Base-by-base conservation (phyloP, 78 protist species). In the Dictyostelium brefeldianum region DNA sequence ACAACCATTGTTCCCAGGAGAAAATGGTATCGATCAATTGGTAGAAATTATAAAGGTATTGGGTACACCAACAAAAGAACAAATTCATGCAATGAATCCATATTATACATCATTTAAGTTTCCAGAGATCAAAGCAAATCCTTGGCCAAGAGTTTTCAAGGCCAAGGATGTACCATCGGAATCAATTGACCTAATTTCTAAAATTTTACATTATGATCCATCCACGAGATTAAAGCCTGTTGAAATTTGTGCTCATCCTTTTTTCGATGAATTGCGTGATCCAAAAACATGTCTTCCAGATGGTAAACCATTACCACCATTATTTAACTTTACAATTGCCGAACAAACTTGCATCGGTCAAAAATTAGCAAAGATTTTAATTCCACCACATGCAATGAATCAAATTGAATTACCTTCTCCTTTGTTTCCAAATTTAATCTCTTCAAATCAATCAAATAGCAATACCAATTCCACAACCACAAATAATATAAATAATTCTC, bases 21-120 rank as follows among this genome's bases (percentile, higher is more conserved):
- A 97, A 64, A 94, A 87, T 90, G 95, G 98, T 25, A 96, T 96
- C 25, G 99, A 98, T 78, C 99, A 99, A 89, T 97, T 99, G 17
- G 99, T 98, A 1, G 99, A 99, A 91, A 99, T 99, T 87, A 99
- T 99, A 79, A 98, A 97, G 91, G 97, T 99, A 9, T 89, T 95
- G 43, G 99, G 99, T 27, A 97, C 99, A 9, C 99, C 99, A 47
- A 95, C 98, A 18, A 47, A 95, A 25, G 98, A 96, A 54, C 95
- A 98, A 81, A 95, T 99, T 36, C 93, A 75, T 50, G 67, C 90
- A 48, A 98, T 99, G 99, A 99, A 98, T 90, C 97, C 97, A 29
- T 89, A 87, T 74, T 98, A 98, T 92, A 93, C 98, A 27, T 97
- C 97, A 75, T 96, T 95, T 84, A 94, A 97, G 71, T 98, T 98